Evolutionary conservation across 768 basidiomycete species (phyloP).

Genomic region (Antrodiella citrinella): DNA sequence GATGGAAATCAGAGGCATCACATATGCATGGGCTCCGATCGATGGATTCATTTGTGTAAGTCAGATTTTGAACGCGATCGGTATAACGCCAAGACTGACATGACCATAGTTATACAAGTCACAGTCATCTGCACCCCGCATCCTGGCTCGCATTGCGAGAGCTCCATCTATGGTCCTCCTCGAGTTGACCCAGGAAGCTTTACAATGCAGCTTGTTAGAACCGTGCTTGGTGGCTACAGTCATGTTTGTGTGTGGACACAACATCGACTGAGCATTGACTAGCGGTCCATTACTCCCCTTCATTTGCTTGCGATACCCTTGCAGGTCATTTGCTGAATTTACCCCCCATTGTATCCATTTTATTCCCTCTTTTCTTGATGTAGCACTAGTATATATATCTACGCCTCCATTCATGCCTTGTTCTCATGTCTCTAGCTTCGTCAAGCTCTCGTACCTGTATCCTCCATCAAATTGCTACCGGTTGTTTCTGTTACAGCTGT

Average conservation of each 20-base stretch:
- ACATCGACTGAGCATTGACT: constrained; percentile 39
- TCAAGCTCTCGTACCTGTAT: too few relatives aligned
- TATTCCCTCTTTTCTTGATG: not conserved
- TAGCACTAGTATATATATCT: too few relatives aligned
- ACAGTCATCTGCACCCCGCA: constrained; percentile 23
- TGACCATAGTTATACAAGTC: constrained; percentile 43
- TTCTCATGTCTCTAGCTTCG: too few relatives aligned
- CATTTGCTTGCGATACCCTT: not conserved
- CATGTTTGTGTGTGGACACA: constrained; percentile 53
- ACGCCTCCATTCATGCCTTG: too few relatives aligned
- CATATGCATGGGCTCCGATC: constrained; percentile 50
- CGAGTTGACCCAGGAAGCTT: constrained; percentile 47
- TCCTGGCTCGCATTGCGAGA: constrained; percentile 43
- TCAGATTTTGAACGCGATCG: too few relatives aligned
- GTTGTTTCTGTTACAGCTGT: too few relatives aligned
- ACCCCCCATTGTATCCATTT: not conserved
- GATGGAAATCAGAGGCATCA: constrained; percentile 43
- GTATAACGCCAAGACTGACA: too few relatives aligned
- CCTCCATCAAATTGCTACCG: too few relatives aligned
- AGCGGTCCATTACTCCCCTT: not conserved
- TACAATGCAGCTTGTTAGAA: constrained; percentile 48
- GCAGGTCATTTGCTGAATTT: not conserved
- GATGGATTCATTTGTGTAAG: constrained; percentile 47
- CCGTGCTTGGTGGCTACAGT: constrained; percentile 41
- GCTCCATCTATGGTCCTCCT: constrained; percentile 37